Base-by-base conservation (phyloP, 345 rosid species). In the Eutrema heterophyllum region DNA sequence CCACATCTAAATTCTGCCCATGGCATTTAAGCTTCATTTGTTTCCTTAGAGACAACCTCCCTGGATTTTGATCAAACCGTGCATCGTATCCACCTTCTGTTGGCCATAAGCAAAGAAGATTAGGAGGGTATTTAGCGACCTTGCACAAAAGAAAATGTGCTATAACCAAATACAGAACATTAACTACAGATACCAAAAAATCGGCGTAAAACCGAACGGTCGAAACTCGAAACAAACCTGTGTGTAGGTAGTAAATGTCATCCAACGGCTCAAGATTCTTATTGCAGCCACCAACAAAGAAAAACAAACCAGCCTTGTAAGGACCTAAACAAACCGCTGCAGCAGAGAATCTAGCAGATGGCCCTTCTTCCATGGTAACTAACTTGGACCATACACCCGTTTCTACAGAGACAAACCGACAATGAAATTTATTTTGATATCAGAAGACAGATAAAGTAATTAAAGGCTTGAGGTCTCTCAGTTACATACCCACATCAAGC, bases 251-350 rank as follows among this genome's bases (percentile, higher is more conserved):
- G 84, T 84, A 87, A 75, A 89, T 89, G 76, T 92, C 98, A 78
- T 89, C 97, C 72, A 95, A 76, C 52, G 97, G 91, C 85, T 92
- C 98, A 18, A 92, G 97, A 76, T 79, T 86, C 84, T 86, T 90
- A 78, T 92, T 86, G 85, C 96, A 96, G 58, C 99, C 99, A 77
- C 98, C 98, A 5, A 87, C 58, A 66, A 96, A 86, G 57, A 87
- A 77, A 75, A 92, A 88, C 58, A 80, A 81, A 30, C 96, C 97
- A 64, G 79, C 78, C 73, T 84, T 88, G 45, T 80, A 66, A 3
- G 99, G 99, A 82, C 88, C 93, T 80, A 96, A 82, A 81, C 84
- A 86, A 66, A 88, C 95, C 68, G 89, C 97, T 33, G 93, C 86
- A 27, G 85, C 75, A 72, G 97, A 90, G 82, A 92, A 96, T 85